A percentile compares a stretch with the other conserved stretches of the same genome.
These are phyloP conservation scores for Leishmania gerbilli DNA, from an alignment of 208 protist genomes.

Conservation along the genomic window DNA sequence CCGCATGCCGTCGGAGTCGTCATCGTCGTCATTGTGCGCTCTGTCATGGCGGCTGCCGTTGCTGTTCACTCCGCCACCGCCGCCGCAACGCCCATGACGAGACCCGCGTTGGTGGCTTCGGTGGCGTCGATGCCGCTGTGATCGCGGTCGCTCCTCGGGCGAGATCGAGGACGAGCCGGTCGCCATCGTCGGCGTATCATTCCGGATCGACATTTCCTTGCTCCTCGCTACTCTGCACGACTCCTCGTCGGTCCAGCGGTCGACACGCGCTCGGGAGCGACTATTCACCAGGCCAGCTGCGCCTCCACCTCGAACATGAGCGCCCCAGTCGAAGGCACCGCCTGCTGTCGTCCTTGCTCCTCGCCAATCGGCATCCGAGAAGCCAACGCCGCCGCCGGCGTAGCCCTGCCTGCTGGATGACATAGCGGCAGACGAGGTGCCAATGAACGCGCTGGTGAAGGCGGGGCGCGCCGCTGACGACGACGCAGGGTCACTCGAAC, in stretches of 20 bases:
- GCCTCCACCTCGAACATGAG: not conserved
- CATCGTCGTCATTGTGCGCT: not conserved
- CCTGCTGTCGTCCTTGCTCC: not conserved
- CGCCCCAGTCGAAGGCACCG: not conserved
- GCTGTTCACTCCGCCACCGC: not conserved
- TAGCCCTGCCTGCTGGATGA: not conserved
- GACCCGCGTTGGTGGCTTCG: not conserved
- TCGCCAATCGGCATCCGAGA: slow-evolving; percentile 13
- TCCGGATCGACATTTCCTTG: not conserved
- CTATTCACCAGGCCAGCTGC: slow-evolving; percentile 22
- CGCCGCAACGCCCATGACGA: not conserved
- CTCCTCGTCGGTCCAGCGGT: slow-evolving; percentile 33
- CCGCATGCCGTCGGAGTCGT: not conserved
- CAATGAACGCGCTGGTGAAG: slow-evolving; percentile 23
- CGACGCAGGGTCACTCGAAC: not conserved
- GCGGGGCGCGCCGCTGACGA: not conserved
- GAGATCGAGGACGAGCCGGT: slow-evolving; percentile 1
- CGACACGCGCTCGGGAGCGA: slow-evolving; percentile 21
- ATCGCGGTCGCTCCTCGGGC: not conserved
- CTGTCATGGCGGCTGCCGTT: not conserved
- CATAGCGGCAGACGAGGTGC: slow-evolving; percentile 7
- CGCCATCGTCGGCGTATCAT: not conserved
- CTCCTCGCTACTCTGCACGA: too few species aligned
- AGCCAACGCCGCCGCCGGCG: not conserved
- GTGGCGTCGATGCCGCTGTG: not conserved